phyloP scores from a whole-genome alignment of 2,329 filamentous ascomycete genomes.

The Aspergillus chevalieri region DNA sequence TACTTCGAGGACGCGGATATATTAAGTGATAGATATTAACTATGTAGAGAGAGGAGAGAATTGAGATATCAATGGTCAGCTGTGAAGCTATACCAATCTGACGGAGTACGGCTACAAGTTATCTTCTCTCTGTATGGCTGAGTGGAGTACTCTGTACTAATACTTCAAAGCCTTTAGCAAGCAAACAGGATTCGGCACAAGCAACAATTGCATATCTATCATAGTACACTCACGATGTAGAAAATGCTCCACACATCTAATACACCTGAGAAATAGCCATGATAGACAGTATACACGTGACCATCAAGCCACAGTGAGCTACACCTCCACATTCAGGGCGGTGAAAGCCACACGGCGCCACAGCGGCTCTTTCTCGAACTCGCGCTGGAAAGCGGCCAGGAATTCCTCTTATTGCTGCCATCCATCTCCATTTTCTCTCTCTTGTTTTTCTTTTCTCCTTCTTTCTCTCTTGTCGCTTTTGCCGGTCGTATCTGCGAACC shows the following conservation, averaged over 20 bases:
- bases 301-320: neutral
- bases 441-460: neutral
- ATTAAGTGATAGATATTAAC: no score
- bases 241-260: no score
- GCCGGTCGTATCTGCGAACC: no score
- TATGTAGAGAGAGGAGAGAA: neutral
- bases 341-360: neutral
- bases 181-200: no score
- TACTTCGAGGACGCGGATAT: no score
- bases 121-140: no score
- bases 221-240: no score
- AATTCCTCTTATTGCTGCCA: neutral
- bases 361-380: neutral
- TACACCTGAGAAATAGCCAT: neutral
- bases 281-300: neutral
- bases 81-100: neutral
- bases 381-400: neutral
- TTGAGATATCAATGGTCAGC: neutral
- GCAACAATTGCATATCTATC: no score
- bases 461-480: neutral
- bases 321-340: neutral
- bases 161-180: no score
- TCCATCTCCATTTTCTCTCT: neutral
- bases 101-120: neutral
- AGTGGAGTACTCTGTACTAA: no score